Conservation (phyloP, 2,329 filamentous ascomycete genomes). For the Furcasterigmium sp. region DNA sequence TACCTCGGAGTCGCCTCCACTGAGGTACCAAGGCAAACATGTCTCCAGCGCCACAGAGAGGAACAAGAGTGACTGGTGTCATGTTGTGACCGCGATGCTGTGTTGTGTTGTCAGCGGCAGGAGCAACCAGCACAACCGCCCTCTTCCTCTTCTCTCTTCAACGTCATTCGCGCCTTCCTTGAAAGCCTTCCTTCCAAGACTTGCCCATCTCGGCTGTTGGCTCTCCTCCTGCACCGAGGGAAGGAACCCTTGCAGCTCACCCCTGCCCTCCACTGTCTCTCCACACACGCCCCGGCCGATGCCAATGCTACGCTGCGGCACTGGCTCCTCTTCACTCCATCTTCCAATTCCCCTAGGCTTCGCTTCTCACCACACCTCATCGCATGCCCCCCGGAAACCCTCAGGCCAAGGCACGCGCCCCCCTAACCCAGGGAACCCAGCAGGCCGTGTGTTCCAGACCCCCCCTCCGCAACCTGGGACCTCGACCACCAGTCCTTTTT, state of each 20-base stretch:
- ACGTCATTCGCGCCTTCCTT: too few species aligned
- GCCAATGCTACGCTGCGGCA: neutral
- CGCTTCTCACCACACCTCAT: neutral
- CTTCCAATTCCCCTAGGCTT: neutral
- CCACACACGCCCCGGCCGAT: neutral
- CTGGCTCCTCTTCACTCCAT: neutral
- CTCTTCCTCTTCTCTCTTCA: too few species aligned
- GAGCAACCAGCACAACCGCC: too few species aligned
- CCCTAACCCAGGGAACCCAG: too few species aligned
- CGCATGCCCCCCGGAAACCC: neutral
- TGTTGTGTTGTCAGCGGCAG: too few species aligned
- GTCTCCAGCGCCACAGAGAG: too few species aligned
- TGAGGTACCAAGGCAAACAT: too few species aligned
- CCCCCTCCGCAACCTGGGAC: neutral
- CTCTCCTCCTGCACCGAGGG: neutral
- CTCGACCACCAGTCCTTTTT: conserved; percentile 2
- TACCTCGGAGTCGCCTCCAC: too few species aligned
- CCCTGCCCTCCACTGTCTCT: neutral
- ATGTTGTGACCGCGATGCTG: too few species aligned
- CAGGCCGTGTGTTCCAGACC: neutral
- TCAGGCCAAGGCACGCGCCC: neutral
- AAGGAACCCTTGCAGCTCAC: neutral
- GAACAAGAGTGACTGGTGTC: too few species aligned
- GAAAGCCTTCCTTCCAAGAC: too few species aligned
- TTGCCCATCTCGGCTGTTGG: too few species aligned